Evolutionary conservation across 805 yeast genomes (phyloP).

Genomic region (Myxozyma udenii): DNA sequence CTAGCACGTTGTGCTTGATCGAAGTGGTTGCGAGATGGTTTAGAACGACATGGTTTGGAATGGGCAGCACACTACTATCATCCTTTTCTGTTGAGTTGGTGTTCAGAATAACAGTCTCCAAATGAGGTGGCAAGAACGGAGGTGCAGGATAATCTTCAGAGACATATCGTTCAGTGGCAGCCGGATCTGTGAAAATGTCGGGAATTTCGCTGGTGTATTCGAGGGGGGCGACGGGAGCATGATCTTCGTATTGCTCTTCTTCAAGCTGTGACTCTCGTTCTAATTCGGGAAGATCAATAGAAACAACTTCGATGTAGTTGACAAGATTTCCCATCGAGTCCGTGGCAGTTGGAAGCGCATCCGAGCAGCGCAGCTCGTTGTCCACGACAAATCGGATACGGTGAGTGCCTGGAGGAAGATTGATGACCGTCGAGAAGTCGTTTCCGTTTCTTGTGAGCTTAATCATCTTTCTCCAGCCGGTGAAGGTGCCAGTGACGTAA

Average conservation of each 20-base stretch:
- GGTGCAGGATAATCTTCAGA: slow-evolving; percentile 63
- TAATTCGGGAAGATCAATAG: slow-evolving; percentile 28
- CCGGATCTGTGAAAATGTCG: slow-evolving; percentile 43
- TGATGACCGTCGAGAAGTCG: slow-evolving; percentile 61
- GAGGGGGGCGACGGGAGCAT: slow-evolving; percentile 20
- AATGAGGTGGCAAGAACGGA: slow-evolving; percentile 94
- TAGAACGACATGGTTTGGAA: slow-evolving; percentile 91
- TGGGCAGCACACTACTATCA: slow-evolving; percentile 82
- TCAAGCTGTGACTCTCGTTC: slow-evolving; percentile 28
- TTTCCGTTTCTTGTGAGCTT: slow-evolving; percentile 50
- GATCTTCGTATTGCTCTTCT: slow-evolving; percentile 29
- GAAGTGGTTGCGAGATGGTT: slow-evolving; percentile 95
- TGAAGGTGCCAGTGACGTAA: slow-evolving; percentile 94
- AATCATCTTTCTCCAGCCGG: slow-evolving; percentile 98
- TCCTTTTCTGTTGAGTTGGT: slow-evolving; percentile 65
- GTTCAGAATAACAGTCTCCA: slow-evolving; percentile 89
- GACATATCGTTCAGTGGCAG: slow-evolving; percentile 41
- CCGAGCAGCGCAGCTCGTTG: slow-evolving; percentile 85
- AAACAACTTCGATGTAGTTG: slow-evolving; percentile 72
- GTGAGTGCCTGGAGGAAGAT: slow-evolving; percentile 87
- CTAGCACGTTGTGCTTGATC: slow-evolving; percentile 87
- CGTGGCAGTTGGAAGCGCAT: slow-evolving; percentile 90
- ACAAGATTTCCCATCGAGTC: slow-evolving; percentile 96
- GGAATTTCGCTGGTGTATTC: slow-evolving; percentile 43
- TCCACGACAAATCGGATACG: slow-evolving; percentile 91